phyloP scores from a whole-genome alignment of 345 rosid species.

The Abelmoschus esculentus region DNA sequence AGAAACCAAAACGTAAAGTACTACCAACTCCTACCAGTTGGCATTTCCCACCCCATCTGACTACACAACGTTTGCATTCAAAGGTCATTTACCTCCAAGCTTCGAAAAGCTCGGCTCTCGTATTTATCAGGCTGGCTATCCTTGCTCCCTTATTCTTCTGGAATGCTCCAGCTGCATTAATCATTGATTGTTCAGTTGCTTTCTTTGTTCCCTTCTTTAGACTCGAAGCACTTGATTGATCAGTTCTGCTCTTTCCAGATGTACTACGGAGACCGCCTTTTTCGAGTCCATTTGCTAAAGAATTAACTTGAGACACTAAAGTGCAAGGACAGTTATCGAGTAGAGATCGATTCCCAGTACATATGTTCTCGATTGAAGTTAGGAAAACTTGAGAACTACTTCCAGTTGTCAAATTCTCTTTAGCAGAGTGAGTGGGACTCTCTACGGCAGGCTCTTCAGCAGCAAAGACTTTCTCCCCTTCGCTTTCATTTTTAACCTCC shows the following conservation, averaged over 20 bases:
- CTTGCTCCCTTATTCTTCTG: slow-evolving; percentile 34
- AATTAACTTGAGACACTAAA: slow-evolving; percentile 31
- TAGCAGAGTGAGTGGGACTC: slow-evolving; percentile 25
- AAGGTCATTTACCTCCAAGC: slow-evolving; percentile 59
- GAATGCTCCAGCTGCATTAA: slow-evolving; percentile 15
- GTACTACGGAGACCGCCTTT: slow-evolving; percentile 16
- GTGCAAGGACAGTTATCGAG: slow-evolving; percentile 35
- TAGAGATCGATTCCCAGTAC: slow-evolving; percentile 20
- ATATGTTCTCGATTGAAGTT: slow-evolving; percentile 38
- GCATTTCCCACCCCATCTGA: background rate
- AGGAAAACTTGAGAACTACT: slow-evolving; percentile 29
- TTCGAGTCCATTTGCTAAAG: slow-evolving; percentile 17
- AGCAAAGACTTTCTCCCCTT: slow-evolving; percentile 24
- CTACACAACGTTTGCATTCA: background rate
- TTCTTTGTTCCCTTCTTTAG: slow-evolving; percentile 30
- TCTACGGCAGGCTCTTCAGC: slow-evolving; percentile 29
- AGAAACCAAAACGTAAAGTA: slow-evolving; percentile 8
- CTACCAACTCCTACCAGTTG: slow-evolving; percentile 30
- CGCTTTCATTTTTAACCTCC: slow-evolving; percentile 16
- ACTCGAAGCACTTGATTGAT: slow-evolving; percentile 19
- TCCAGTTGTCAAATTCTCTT: slow-evolving; percentile 31
- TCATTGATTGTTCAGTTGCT: slow-evolving; percentile 25
- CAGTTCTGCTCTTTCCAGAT: slow-evolving; percentile 16
- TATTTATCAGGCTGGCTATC: slow-evolving; percentile 42
- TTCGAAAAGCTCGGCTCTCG: slow-evolving; percentile 54